phyloP scores from a whole-genome alignment of 129 eudicot genomes.

The Erigeron canadensis region DNA sequence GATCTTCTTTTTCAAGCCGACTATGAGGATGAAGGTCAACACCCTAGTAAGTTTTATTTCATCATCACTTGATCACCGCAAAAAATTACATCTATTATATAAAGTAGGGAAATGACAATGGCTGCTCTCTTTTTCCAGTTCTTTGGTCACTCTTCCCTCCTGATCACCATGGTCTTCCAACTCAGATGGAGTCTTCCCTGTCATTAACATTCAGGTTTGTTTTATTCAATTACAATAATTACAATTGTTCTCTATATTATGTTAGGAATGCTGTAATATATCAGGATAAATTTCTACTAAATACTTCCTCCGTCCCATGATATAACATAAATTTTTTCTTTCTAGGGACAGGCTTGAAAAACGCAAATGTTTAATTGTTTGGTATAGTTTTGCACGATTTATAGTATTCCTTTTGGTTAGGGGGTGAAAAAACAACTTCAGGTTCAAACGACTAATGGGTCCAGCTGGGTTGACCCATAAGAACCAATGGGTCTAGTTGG shows the following conservation, averaged over 20 bases:
- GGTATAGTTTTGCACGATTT: not conserved
- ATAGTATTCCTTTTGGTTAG: not conserved
- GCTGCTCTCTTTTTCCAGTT: slow-evolving; percentile 45
- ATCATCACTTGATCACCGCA: slow-evolving; percentile 3
- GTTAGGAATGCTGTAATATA: slow-evolving; percentile 3
- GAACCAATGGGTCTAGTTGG: too few relatives aligned
- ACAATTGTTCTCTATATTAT: not conserved
- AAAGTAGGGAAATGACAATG: slow-evolving; percentile 17
- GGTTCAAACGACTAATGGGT: not conserved
- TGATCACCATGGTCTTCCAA: slow-evolving; percentile 47
- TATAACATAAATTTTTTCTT: not conserved
- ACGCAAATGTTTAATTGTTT: not conserved
- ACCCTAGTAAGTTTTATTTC: slow-evolving; percentile 50
- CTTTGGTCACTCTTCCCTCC: slow-evolving; percentile 84
- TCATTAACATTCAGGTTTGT: slow-evolving; percentile 83
- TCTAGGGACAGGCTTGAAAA: not conserved
- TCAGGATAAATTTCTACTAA: not conserved
- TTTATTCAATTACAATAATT: slow-evolving; percentile 12
- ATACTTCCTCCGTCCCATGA: slow-evolving; percentile 10
- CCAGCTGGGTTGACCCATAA: too few relatives aligned
- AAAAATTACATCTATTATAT: not conserved
- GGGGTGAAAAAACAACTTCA: not conserved
- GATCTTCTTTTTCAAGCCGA: slow-evolving; percentile 59
- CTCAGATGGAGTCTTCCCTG: slow-evolving; percentile 77
- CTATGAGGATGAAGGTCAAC: slow-evolving; percentile 55